Evolutionary conservation across 2,329 filamentous ascomycete genomes (phyloP).

Genomic region (Fonsecaea pugnacius): DNA sequence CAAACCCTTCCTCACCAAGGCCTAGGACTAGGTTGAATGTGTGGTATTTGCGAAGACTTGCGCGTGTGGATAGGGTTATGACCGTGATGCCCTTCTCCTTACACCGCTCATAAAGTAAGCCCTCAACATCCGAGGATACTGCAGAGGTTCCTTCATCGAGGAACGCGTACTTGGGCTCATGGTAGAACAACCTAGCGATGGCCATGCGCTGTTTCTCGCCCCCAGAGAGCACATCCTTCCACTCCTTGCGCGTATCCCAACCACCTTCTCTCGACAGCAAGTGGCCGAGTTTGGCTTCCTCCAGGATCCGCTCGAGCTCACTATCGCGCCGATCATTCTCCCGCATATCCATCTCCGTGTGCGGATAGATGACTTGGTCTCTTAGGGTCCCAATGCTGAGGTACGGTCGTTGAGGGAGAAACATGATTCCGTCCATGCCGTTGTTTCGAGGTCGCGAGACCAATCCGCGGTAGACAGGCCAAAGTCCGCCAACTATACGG

Average conservation of each 20-base stretch:
- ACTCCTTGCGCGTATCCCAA: slow-evolving; percentile 95
- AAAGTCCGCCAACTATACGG: slow-evolving; percentile 85
- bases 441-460: slow-evolving; percentile 81
- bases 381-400: slow-evolving; percentile 88
- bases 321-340: slow-evolving; percentile 76
- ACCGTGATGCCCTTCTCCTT: slow-evolving; percentile 94
- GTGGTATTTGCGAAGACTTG: slow-evolving; percentile 94
- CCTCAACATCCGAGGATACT: slow-evolving; percentile 92
- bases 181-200: slow-evolving; percentile 87
- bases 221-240: slow-evolving; percentile 97
- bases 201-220: slow-evolving; percentile 97
- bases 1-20: slow-evolving; percentile 76
- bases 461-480: slow-evolving; percentile 93
- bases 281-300: slow-evolving; percentile 85
- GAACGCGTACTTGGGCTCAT: slow-evolving; percentile 92
- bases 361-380: slow-evolving; percentile 97
- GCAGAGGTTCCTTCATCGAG: slow-evolving; percentile 95
- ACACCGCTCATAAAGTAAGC: slow-evolving; percentile 85
- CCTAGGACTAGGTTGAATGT: slow-evolving; percentile 87
- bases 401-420: slow-evolving; percentile 91
- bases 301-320: slow-evolving; percentile 76
- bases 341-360: slow-evolving; percentile 92
- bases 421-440: slow-evolving; percentile 95
- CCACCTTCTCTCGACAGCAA: slow-evolving; percentile 89
- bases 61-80: slow-evolving; percentile 93